Base-by-base conservation (phyloP, 495 filamentous ascomycete genomes). In the Talaromyces stipitatus region DNA sequence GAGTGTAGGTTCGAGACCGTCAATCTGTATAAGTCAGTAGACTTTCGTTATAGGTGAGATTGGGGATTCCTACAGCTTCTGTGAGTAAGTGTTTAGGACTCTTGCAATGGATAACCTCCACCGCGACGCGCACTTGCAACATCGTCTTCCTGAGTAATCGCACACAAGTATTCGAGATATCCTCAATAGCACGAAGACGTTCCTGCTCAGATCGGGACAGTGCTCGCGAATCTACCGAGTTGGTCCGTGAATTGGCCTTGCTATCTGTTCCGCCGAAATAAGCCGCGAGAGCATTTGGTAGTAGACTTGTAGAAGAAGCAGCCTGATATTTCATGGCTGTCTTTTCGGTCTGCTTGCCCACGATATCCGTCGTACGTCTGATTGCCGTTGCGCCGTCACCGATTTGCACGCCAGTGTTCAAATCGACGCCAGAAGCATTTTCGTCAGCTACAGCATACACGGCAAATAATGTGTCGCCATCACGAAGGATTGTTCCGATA, bases 91-190 rank as follows among this genome's bases (percentile, higher is more conserved):
- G 84, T 69, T 87, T 90, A 6, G 92, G 91, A 62, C 88, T 95
- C 78, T 96, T 97, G 85, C 94, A 97, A 68, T 97, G 92, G 60
- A 97, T 89, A 20, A 97, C 92, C 69, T 98, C 94, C 30, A 98
- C 86, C 24, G 94, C 89, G 53, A 96, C 83, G 47, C 89, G 84
- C 32, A 96, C 91, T 66, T 97, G 92, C 38, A 98, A 76, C 55
- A 88, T 78, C 4, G 94, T 98, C 77, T 91, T 95, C 60, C 92
- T 81, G 58, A 98, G 75, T 45, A 97, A 71, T 62, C 86, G 89
- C 29, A 92, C 82, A 58, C 92, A 90, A 2, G 87, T 81, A 36
- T 89, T 78, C 6, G 87, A 89, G 45, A 98, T 87, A 46, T 84
- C 82, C 41, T 88, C 82, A 14, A 88, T 82, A 5, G 90, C 92